phyloP scores from a whole-genome alignment of 106 monocot genomes.

The Allium fistulosum region DNA sequence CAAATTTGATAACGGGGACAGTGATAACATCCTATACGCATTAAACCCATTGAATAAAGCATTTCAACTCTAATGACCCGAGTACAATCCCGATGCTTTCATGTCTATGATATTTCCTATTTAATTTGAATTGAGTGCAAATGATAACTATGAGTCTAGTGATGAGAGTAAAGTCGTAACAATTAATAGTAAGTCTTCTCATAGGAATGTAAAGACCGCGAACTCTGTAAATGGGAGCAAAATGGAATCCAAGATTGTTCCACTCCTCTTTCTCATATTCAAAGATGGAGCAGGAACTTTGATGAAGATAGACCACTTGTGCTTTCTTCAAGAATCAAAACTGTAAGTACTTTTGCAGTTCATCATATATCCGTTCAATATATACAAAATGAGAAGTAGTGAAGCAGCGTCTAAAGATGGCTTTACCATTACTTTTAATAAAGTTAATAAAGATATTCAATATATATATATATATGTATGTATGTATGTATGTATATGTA shows the following conservation, averaged over 20 bases:
- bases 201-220: neutral
- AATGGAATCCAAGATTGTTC: neutral
- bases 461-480: too few species aligned
- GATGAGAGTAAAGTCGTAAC: too few species aligned
- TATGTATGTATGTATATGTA: too few species aligned
- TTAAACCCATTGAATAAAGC: neutral
- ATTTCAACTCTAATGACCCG: slow-evolving; percentile 33
- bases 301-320: slow-evolving; percentile 7
- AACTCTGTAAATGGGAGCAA: neutral
- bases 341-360: too few species aligned
- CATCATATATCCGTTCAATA: too few species aligned
- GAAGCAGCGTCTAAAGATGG: slow-evolving; percentile 12
- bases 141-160: neutral
- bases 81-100: slow-evolving; percentile 24
- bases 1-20: slow-evolving; percentile 33
- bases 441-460: slow-evolving; percentile 36
- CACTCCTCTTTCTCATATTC: too few species aligned
- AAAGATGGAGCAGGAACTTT: neutral
- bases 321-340: neutral
- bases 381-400: too few species aligned
- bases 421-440: slow-evolving; percentile 26
- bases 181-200: neutral
- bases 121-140: neutral
- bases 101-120: neutral
- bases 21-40: slow-evolving; percentile 22